Conservation (phyloP, 2,329 filamentous ascomycete species). For the Chalaropsis ovoidea region DNA sequence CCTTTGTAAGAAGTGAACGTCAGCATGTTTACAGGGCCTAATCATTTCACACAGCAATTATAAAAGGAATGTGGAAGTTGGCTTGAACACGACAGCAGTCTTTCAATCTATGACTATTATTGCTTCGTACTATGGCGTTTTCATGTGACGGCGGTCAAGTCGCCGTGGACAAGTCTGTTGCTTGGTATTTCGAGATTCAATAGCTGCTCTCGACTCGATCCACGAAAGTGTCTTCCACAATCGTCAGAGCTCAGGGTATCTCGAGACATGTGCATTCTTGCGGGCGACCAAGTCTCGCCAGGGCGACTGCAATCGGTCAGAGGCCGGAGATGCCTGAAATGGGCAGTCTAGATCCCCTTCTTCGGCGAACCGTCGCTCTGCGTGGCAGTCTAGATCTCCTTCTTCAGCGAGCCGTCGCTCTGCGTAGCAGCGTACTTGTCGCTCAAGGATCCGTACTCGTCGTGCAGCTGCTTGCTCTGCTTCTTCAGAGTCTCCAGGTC, state of each 20-base stretch:
- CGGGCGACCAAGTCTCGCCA: too few relatives aligned
- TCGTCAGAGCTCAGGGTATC: too few relatives aligned
- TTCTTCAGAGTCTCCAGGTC: conserved; percentile 86
- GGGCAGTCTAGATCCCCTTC: conserved; percentile 45
- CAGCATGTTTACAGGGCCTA: neutral
- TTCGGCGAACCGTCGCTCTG: conserved; percentile 43
- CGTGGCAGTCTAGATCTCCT: conserved; percentile 44
- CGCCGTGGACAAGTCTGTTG: too few relatives aligned
- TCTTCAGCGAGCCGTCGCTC: conserved; percentile 44
- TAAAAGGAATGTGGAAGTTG: neutral
- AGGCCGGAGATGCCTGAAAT: neutral
- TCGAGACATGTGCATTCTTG: too few relatives aligned
- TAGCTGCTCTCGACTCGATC: too few relatives aligned
- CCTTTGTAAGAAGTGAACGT: neutral
- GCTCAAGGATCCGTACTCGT: conserved; percentile 76
- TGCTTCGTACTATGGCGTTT: neutral
- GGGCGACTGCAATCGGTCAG: neutral
- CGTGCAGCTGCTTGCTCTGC: conserved; percentile 71
- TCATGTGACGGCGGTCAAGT: neutral
- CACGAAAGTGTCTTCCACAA: too few relatives aligned
- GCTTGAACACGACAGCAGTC: neutral
- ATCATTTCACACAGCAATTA: neutral
- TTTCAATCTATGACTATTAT: neutral
- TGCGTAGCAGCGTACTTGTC: conserved; percentile 63
- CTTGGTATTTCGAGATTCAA: too few relatives aligned